Conservation (phyloP, 169 alveolate genomes). For the Eimeria sp. region DNA sequence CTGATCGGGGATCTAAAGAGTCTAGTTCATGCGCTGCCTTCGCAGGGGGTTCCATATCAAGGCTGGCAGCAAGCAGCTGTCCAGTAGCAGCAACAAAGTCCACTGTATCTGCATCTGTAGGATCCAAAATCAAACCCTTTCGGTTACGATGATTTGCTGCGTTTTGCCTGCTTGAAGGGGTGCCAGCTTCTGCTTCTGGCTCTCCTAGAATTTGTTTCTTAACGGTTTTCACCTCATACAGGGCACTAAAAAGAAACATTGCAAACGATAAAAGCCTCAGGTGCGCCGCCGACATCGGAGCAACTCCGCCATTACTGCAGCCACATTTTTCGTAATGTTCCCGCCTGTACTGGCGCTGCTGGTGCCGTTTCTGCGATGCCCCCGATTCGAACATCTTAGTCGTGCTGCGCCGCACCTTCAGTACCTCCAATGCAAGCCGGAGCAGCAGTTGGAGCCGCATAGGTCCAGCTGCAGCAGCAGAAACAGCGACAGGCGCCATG, state of each 20-base stretch:
- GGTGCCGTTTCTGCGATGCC: slow-evolving; percentile 8
- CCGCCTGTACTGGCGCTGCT: not conserved
- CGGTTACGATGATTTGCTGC: not conserved
- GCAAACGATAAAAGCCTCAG: slow-evolving; percentile 30
- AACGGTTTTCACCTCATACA: not conserved
- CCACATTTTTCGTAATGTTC: not conserved
- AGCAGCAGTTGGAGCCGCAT: slow-evolving; percentile 26
- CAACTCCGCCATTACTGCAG: not conserved
- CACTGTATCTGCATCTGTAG: slow-evolving; percentile 53
- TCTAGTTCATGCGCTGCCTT: not conserved
- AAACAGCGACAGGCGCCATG: slow-evolving; percentile 66
- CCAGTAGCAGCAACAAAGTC: slow-evolving; percentile 45
- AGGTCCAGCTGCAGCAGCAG: slow-evolving; percentile 59
- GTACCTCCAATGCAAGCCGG: slow-evolving; percentile 23
- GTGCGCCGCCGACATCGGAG: slow-evolving; percentile 8
- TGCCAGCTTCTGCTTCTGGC: not conserved
- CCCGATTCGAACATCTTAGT: not conserved
- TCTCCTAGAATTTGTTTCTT: not conserved
- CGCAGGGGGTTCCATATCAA: slow-evolving; percentile 9
- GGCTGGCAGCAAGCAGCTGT: slow-evolving; percentile 64
- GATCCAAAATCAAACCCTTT: not conserved
- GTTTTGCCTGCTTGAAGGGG: not conserved
- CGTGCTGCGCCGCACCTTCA: not conserved
- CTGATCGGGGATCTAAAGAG: not conserved
- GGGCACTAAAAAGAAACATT: not conserved